Percentiles rank a stretch among this genome's conserved stretches.
phyloP scores from a whole-genome alignment of 495 filamentous ascomycete genomes.

The Pseudoneurospora amorphoporcata region DNA sequence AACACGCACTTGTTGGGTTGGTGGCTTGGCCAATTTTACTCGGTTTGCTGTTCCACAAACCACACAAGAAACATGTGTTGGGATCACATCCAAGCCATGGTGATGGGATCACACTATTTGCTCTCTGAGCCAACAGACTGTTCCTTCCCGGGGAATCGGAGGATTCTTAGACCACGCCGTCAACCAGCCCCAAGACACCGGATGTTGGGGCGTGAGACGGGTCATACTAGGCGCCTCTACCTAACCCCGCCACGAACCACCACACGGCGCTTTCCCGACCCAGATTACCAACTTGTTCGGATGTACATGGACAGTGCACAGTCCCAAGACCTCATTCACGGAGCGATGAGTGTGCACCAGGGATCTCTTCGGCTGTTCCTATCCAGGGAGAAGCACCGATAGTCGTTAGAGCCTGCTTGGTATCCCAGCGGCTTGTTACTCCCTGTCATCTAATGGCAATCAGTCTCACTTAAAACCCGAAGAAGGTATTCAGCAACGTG shows the following conservation, averaged over 20 bases:
- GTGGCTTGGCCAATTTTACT: not conserved
- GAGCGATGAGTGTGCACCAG: not conserved
- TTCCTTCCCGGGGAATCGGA: not conserved
- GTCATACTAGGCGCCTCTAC: not conserved
- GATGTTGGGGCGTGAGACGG: not conserved
- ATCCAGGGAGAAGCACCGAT: not conserved
- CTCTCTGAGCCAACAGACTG: not conserved
- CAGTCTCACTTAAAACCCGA: not conserved
- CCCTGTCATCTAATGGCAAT: not conserved
- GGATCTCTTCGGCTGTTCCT: not conserved
- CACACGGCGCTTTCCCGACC: not conserved
- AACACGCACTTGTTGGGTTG: not conserved
- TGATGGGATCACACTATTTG: not conserved
- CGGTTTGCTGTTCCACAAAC: not conserved
- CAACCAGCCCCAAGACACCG: not conserved
- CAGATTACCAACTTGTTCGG: not conserved
- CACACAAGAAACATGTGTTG: not conserved
- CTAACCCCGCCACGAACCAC: not conserved
- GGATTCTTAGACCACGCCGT: not conserved
- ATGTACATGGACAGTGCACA: not conserved
- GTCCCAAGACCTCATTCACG: not conserved
- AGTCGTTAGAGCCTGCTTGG: not conserved
- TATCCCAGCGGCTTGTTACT: not conserved
- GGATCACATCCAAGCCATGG: not conserved
- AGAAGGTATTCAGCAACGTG: not conserved